Conservation (phyloP, 208 protist genomes). For the Acanthamoeba pearcei region DNA sequence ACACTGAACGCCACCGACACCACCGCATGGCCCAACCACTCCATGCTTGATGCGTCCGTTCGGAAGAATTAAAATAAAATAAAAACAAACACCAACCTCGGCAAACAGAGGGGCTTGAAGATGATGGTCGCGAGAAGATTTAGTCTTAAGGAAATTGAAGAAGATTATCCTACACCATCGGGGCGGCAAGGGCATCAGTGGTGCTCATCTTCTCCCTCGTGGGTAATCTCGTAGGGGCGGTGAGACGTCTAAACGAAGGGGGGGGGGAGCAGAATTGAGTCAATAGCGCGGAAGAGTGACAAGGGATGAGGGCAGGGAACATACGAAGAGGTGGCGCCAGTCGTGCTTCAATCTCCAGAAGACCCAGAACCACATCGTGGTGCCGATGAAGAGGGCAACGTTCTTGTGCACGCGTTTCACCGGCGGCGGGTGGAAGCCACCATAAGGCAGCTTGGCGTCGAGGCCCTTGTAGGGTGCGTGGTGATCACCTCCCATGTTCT, state of each 20-base stretch:
- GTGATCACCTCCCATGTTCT: conserved; percentile 41
- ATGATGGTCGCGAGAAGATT: neutral
- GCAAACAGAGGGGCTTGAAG: neutral
- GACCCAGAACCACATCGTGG: conserved; percentile 81
- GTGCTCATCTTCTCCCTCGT: conserved; percentile 14
- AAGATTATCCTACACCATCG: neutral
- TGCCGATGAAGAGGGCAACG: conserved; percentile 75
- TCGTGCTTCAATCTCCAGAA: conserved; percentile 81
- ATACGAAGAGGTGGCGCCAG: conserved; percentile 75
- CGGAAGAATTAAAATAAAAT: neutral
- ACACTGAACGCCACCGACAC: conserved; percentile 31
- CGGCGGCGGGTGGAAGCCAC: conserved; percentile 14
- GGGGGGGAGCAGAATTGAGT: neutral
- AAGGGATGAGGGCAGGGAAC: neutral
- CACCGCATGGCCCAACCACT: neutral
- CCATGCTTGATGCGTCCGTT: neutral
- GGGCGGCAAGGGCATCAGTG: neutral
- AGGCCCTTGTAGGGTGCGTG: conserved; percentile 13
- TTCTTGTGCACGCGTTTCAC: conserved; percentile 60
- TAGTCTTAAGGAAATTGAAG: neutral
- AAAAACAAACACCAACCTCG: neutral
- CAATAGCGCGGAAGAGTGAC: neutral
- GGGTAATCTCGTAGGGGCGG: conserved; percentile 36
- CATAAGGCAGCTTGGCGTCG: conserved; percentile 33
- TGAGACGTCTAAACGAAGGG: neutral